Evolutionary conservation across 2,329 filamentous ascomycete species (phyloP).

Genomic region (Grosmannia serpens): DNA sequence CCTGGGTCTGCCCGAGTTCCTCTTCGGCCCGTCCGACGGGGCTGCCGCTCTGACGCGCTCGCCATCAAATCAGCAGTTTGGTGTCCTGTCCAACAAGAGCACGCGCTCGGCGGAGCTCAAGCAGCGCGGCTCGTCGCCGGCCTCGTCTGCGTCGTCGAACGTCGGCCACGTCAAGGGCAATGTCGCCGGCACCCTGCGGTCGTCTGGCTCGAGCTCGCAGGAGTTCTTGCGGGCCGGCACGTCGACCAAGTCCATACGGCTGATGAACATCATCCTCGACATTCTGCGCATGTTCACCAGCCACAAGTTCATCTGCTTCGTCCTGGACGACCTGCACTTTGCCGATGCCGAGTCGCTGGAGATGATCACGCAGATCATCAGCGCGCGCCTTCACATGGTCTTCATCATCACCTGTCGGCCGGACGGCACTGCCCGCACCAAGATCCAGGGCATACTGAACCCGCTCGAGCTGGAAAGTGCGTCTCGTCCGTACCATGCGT

Average conservation of each 20-base stretch:
- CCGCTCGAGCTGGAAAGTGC: conserved; percentile 42
- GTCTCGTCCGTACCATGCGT: background rate
- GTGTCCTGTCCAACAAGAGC: conserved; percentile 17
- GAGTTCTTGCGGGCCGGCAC: conserved; percentile 48
- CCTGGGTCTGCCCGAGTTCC: conserved; percentile 58
- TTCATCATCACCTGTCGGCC: conserved; percentile 67
- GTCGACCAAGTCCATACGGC: conserved; percentile 54
- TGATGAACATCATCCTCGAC: conserved; percentile 83
- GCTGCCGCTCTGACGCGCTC: conserved; percentile 19
- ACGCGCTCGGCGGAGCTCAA: conserved; percentile 2
- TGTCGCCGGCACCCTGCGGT: conserved; percentile 20
- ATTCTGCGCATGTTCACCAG: conserved; percentile 70
- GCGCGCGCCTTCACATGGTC: conserved; percentile 67
- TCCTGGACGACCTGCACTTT: conserved; percentile 81
- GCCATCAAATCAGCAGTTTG: conserved; percentile 23
- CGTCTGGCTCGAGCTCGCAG: conserved; percentile 40
- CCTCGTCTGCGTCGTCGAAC: conserved; percentile 10
- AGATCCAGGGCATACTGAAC: conserved; percentile 41
- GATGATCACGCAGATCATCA: conserved; percentile 69
- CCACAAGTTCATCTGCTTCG: conserved; percentile 80
- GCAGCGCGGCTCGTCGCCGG: conserved; percentile 24
- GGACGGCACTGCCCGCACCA: conserved; percentile 49
- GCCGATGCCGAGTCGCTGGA: conserved; percentile 82
- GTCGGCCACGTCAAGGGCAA: background rate
- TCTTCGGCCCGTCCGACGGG: conserved; percentile 26